Conservation (phyloP, 177 flowering plant genomes). For the Vitis hybrid region DNA sequence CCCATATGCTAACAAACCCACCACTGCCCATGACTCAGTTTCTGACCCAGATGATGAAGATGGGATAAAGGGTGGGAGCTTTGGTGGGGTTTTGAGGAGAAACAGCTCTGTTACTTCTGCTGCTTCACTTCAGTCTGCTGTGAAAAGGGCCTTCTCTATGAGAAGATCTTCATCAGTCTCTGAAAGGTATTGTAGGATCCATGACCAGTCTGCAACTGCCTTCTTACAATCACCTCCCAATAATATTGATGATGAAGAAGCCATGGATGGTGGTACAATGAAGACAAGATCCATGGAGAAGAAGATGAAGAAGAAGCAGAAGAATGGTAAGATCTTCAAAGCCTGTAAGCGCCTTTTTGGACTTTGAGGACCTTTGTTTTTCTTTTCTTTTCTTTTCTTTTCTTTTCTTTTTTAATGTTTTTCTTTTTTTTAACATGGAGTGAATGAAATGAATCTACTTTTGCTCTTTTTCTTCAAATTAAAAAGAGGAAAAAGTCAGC, state of each 20-base stretch:
- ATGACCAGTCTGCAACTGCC: conserved; percentile 43
- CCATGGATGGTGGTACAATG: conserved; percentile 1
- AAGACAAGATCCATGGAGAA: conserved; percentile 29
- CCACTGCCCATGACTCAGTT: conserved; percentile 4
- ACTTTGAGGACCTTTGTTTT: conserved; percentile 16
- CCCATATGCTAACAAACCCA: conserved; percentile 4
- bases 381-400: background rate
- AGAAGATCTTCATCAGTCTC: conserved; percentile 67
- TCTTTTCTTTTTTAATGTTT: background rate
- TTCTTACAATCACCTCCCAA: conserved; percentile 20
- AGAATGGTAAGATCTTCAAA: conserved; percentile 44
- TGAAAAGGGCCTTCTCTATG: conserved; percentile 58
- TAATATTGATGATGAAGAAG: conserved; percentile 16
- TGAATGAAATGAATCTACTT: too few species aligned
- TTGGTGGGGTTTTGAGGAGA: conserved; percentile 38
- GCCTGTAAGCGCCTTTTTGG: conserved; percentile 65
- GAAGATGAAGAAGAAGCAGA: conserved; percentile 19
- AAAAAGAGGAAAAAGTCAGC: background rate
- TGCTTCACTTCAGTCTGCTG: conserved; percentile 26
- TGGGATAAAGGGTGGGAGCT: conserved; percentile 18
- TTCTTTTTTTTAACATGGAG: background rate
- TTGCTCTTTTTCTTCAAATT: background rate
- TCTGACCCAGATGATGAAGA: conserved; percentile 20
- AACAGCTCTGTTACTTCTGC: conserved; percentile 41
- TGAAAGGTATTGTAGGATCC: conserved; percentile 67